Percentiles rank a stretch among this genome's conserved stretches.
These are phyloP conservation scores for Fomitopsis serialis DNA, from an alignment of 768 basidiomycete genomes.

Conservation along the genomic window DNA sequence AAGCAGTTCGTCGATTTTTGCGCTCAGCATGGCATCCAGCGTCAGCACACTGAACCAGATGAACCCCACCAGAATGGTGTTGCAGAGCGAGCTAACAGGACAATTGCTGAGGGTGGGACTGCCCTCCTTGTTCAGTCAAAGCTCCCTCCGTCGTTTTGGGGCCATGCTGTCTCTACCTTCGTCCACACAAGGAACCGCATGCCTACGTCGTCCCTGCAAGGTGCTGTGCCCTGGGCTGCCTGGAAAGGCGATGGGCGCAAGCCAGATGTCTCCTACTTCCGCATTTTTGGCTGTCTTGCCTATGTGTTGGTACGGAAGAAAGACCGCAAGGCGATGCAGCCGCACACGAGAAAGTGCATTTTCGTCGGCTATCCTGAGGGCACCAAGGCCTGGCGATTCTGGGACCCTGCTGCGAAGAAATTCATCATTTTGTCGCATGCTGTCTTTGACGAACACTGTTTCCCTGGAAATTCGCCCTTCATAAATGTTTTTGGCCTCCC, in stretches of 20 bases:
- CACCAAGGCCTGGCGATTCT: conserved; percentile 7
- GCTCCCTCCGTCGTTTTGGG: conserved; percentile 6
- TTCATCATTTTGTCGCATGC: conserved; percentile 7
- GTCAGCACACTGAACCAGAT: conserved; percentile 12
- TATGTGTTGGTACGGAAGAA: conserved; percentile 34
- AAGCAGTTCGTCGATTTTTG: conserved; percentile 13
- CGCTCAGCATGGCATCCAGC: conserved; percentile 13
- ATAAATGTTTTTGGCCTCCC: conserved; percentile 4
- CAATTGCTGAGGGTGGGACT: conserved; percentile 4
- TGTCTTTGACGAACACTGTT: conserved; percentile 8
- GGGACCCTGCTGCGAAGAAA: conserved; percentile 9
- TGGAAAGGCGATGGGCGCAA: conserved; percentile 6
- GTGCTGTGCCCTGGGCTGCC: background rate
- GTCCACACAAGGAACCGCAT: conserved; percentile 4
- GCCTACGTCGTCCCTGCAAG: conserved; percentile 3
- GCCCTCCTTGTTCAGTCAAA: conserved; percentile 4
- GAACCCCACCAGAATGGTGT: conserved; percentile 18
- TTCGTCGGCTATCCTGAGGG: conserved; percentile 17
- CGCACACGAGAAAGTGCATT: conserved; percentile 26
- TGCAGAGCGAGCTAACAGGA: conserved; percentile 12
- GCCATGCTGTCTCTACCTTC: conserved; percentile 1
- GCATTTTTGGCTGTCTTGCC: conserved; percentile 33
- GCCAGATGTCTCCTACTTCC: conserved; percentile 27
- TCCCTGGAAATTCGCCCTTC: conserved; percentile 6
- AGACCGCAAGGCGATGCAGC: conserved; percentile 20